A percentile compares a stretch with the other conserved stretches of the same genome.
Evolutionary conservation across 768 basidiomycete species (phyloP).

Genomic region (Tephrocybe sp.): DNA sequence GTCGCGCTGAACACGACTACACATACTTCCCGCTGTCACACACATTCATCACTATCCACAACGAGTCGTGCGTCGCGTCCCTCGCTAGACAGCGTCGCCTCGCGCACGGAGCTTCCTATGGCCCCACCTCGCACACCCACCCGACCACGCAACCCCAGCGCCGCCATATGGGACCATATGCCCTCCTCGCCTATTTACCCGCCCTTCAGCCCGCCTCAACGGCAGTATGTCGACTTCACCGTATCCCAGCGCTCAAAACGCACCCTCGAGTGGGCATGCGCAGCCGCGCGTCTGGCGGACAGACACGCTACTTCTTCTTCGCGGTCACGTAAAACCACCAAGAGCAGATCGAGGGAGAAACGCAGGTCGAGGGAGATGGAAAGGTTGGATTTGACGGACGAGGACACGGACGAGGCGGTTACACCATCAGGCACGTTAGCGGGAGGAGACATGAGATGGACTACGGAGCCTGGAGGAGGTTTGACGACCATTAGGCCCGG

Average conservation of each 20-base stretch:
- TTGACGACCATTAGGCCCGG: constrained; percentile 18
- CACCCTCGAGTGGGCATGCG: constrained; percentile 77
- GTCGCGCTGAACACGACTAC: constrained; percentile 40
- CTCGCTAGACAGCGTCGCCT: constrained; percentile 59
- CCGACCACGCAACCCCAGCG: constrained; percentile 31
- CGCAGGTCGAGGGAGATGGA: constrained; percentile 19
- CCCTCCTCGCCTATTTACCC: constrained; percentile 60
- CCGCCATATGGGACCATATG: constrained; percentile 52
- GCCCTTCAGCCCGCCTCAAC: constrained; percentile 48
- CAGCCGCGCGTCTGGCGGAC: constrained; percentile 50
- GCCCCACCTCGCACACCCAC: constrained; percentile 40
- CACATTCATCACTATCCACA: constrained; percentile 20
- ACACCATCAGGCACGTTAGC: constrained; percentile 58
- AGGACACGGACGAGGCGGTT: constrained; percentile 62
- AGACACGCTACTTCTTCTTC: constrained; percentile 28
- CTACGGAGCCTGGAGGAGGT: constrained; percentile 17
- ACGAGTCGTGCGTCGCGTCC: constrained; percentile 33
- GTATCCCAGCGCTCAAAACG: constrained; percentile 42
- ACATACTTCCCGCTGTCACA: constrained; percentile 21
- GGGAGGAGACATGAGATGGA: constrained; percentile 39
- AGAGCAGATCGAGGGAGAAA: constrained; percentile 1
- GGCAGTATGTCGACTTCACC: constrained; percentile 46
- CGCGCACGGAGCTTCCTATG: constrained; percentile 47
- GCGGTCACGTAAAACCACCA: background rate
- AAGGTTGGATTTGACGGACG: constrained; percentile 50